These are phyloP conservation scores for Camellia japonica DNA, from an alignment of 148 eudicot species.

Conservation along the genomic window DNA sequence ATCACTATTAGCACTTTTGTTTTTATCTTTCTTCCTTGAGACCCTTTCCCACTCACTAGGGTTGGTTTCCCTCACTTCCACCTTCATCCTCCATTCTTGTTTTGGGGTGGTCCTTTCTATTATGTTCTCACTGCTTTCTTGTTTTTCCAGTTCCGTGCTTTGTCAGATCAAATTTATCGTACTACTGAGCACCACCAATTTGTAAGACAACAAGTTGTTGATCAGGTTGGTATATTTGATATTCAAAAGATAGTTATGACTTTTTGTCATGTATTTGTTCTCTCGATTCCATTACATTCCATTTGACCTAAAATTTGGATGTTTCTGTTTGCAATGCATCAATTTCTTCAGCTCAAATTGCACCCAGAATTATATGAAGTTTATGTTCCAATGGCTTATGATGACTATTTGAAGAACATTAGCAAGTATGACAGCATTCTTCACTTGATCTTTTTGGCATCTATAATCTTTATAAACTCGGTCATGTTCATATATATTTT, in stretches of 20 bases:
- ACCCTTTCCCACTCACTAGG: too few relatives aligned
- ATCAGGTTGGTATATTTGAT: slow-evolving; percentile 38
- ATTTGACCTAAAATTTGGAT: slow-evolving; percentile 10
- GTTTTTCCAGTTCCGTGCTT: slow-evolving; percentile 52
- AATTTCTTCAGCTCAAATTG: slow-evolving; percentile 41
- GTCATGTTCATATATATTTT: slow-evolving; percentile 7
- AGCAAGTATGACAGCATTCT: slow-evolving; percentile 36
- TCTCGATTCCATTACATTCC: background rate
- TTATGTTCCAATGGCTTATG: slow-evolving; percentile 62
- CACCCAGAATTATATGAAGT: slow-evolving; percentile 55
- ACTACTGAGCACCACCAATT: slow-evolving; percentile 46
- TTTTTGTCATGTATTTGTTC: too few relatives aligned
- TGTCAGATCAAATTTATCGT: slow-evolving; percentile 73
- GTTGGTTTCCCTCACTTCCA: too few relatives aligned
- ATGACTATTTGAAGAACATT: slow-evolving; percentile 54
- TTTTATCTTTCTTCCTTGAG: too few relatives aligned
- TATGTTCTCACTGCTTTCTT: slow-evolving; percentile 7
- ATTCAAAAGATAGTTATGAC: background rate
- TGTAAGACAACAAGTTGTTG: slow-evolving; percentile 54
- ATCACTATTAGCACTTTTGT: too few relatives aligned
- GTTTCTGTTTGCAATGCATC: slow-evolving; percentile 9
- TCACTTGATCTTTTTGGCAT: background rate
- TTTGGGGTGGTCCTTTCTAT: background rate
- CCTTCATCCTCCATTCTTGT: too few relatives aligned
- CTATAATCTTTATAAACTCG: background rate